These are phyloP conservation scores for Lentinula detonsa DNA, from an alignment of 768 basidiomycete genomes.

Conservation along the genomic window DNA sequence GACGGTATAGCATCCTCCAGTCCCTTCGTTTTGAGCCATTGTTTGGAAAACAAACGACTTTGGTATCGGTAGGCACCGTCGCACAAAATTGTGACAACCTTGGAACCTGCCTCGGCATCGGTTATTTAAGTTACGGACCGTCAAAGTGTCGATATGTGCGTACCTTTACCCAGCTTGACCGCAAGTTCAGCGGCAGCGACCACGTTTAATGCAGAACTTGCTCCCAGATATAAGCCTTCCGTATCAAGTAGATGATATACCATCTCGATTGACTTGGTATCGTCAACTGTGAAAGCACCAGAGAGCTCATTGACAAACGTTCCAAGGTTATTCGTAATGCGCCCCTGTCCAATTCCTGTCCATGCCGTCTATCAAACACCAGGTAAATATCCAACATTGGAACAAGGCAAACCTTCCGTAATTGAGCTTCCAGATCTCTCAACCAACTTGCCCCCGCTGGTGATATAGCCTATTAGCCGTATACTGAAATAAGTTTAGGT, in stretches of 20 bases:
- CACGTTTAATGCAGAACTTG: conserved; percentile 90
- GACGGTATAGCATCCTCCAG: conserved; percentile 75
- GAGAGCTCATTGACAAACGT: conserved; percentile 74
- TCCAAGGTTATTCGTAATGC: conserved; percentile 86
- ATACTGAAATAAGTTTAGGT: background rate
- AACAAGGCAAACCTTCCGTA: conserved; percentile 64
- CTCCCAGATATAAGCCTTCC: conserved; percentile 93
- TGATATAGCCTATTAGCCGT: conserved; percentile 40
- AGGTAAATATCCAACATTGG: background rate
- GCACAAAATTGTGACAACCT: conserved; percentile 82
- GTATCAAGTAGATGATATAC: conserved; percentile 87
- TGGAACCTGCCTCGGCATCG: conserved; percentile 49
- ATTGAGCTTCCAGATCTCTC: conserved; percentile 86
- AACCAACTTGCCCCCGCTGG: conserved; percentile 67
- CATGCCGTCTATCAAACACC: conserved; percentile 1
- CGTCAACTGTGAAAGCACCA: conserved; percentile 83
- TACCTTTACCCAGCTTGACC: conserved; percentile 77
- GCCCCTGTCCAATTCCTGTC: conserved; percentile 93
- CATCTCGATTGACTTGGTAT: conserved; percentile 89
- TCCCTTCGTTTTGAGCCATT: conserved; percentile 82
- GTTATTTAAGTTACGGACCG: background rate
- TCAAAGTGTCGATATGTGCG: background rate
- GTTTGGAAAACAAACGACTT: conserved; percentile 89
- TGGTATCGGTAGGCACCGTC: conserved; percentile 98
- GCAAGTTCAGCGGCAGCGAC: conserved; percentile 91